Percentiles rank a stretch among this genome's conserved stretches.
These are phyloP conservation scores for Prunella vulgaris DNA, from an alignment of 257 asterid genomes.

Conservation along the genomic window DNA sequence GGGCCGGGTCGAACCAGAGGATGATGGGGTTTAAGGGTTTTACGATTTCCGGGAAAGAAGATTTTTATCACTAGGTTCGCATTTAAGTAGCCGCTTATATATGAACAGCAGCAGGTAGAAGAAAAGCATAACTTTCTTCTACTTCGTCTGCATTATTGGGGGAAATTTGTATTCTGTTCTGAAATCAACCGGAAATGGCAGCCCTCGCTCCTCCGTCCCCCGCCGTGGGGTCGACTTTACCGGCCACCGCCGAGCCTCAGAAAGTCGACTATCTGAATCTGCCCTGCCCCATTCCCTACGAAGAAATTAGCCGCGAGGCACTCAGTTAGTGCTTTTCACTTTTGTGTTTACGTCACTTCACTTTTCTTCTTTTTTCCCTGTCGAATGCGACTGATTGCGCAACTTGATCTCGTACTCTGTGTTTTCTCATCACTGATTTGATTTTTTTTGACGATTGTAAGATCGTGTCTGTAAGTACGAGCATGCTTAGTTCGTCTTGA, in stretches of 20 bases:
- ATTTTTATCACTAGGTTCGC: background rate
- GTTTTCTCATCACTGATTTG: background rate
- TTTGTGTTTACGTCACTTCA: background rate
- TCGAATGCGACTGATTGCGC: background rate
- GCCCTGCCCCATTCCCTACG: slow-evolving; percentile 84
- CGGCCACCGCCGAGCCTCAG: slow-evolving; percentile 38
- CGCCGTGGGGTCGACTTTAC: slow-evolving; percentile 22
- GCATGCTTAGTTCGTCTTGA: background rate
- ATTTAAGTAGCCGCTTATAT: slow-evolving; percentile 21
- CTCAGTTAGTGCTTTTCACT: slow-evolving; percentile 45
- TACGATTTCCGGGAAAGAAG: background rate
- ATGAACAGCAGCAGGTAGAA: background rate
- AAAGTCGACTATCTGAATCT: slow-evolving; percentile 65
- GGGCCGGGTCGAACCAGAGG: slow-evolving; percentile 21
- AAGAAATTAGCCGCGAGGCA: slow-evolving; percentile 87
- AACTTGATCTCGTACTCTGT: background rate
- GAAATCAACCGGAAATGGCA: slow-evolving; percentile 41
- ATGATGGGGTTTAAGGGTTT: slow-evolving; percentile 31
- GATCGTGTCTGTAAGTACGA: background rate
- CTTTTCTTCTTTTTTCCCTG: background rate
- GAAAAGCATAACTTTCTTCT: slow-evolving; percentile 1
- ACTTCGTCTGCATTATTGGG: background rate
- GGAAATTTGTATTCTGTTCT: background rate
- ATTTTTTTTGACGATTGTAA: background rate
- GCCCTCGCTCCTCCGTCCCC: slow-evolving; percentile 47